Conservation (phyloP, 495 filamentous ascomycete species). For the Friedmanniomyces simplex region DNA sequence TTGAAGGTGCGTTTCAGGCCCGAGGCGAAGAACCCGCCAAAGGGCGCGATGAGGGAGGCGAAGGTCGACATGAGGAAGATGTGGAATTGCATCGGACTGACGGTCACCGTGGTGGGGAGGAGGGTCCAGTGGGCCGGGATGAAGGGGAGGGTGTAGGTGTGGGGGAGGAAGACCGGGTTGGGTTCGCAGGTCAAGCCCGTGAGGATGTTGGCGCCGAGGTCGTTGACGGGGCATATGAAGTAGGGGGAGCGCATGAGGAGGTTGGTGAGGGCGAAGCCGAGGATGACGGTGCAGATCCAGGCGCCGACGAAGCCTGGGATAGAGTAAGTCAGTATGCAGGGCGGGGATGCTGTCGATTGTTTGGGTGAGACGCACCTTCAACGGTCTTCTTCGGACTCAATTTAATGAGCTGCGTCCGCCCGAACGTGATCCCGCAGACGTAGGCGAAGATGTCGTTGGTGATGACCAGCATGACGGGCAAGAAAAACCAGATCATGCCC, state of each 20-base stretch:
- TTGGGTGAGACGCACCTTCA: constrained; percentile 42
- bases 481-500: constrained; percentile 99
- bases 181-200: constrained; percentile 82
- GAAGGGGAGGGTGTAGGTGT: constrained; percentile 70
- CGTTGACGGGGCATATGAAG: constrained; percentile 96
- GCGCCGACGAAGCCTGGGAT: constrained; percentile 73
- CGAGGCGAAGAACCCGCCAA: constrained; percentile 97
- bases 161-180: constrained; percentile 85
- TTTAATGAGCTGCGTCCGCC: constrained; percentile 93
- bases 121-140: constrained; percentile 45
- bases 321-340: not conserved
- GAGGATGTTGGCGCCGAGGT: constrained; percentile 85
- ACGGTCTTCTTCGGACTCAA: constrained; percentile 99
- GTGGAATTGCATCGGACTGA: constrained; percentile 91
- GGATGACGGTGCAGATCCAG: constrained; percentile 87
- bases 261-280: constrained; percentile 75
- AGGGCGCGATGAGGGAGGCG: constrained; percentile 92
- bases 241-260: constrained; percentile 86
- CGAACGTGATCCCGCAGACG: constrained; percentile 93
- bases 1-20: constrained; percentile 98
- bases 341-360: not conserved
- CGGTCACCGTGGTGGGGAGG: constrained; percentile 49
- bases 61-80: constrained; percentile 85
- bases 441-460: constrained; percentile 99
- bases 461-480: constrained; percentile 89